Base-by-base conservation (phyloP, 2,329 filamentous ascomycete genomes). In the Epichloe amarillans region DNA sequence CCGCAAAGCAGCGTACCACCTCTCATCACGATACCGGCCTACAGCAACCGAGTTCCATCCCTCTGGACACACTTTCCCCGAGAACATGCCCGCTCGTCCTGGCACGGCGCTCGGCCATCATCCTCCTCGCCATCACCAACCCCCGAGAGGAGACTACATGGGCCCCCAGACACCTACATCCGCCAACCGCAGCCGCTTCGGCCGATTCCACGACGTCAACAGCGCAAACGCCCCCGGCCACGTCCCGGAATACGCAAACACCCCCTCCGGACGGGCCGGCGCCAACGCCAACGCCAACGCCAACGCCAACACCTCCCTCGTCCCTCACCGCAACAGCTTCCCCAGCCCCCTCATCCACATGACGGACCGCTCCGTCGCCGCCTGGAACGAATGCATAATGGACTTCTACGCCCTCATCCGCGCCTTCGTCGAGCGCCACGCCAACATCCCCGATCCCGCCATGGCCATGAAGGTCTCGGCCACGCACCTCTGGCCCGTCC, bases 331-430 rank as follows among this genome's bases (percentile, higher is more conserved):
- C 36, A 51, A 43, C 47, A 44, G 44, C 35, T 54, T 58, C 49
- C 47, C 55, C 8, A 58, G 58, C 0, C 62, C 65, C 12, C 60
- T 66, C 11, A 64, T 69, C 19, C 64, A 67, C 42, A 58, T 69
- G 54, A 67, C 63, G 3, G 65, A 68, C 37, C 60, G 60, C 44
- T 59, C 60, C 11, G 62, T 69, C 21, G 49, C 54, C 1, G 59
- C 60, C 2, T 69, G 67, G 67, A 62, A 65, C 48, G 63, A 64
- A 35, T 60, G 64, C 41, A 61, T 69, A 53, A 64, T 64, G 56
- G 64, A 68, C 11, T 62, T 69, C 37, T 69, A 69, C 53, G 55
- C 57, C 33, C 47, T 58, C 17, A 67, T 69, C 43, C 65, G 66
- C 36, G 53, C 50, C 50, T 69, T 69, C 52, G 67, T 69, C 43